phyloP scores from a whole-genome alignment of 2,329 filamentous ascomycete genomes.

The Talaromyces sp. region DNA sequence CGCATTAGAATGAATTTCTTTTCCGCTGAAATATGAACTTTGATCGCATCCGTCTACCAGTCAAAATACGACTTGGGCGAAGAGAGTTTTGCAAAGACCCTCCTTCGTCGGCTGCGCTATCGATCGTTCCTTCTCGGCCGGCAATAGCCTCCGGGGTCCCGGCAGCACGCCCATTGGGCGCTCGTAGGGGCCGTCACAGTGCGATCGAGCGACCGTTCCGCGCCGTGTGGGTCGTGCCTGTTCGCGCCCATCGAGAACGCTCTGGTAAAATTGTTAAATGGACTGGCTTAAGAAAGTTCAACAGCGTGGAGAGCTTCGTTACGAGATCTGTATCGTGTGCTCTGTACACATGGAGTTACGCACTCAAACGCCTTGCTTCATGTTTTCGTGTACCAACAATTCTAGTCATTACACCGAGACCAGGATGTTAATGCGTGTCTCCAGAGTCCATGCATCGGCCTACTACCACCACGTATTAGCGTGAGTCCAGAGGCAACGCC shows the following conservation, averaged over 20 bases:
- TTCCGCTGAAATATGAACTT: neutral
- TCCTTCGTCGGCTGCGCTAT: constrained; percentile 19
- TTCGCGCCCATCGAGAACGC: constrained; percentile 31
- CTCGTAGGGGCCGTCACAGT: constrained; percentile 23
- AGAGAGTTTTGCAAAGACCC: constrained; percentile 21
- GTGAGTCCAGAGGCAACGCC: neutral
- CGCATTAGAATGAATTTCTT: neutral
- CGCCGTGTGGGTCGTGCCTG: constrained; percentile 25
- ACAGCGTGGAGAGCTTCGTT: neutral
- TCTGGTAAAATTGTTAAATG: constrained; percentile 21
- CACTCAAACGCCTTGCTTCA: neutral
- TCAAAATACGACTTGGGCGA: neutral
- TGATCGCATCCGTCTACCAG: neutral
- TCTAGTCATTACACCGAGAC: neutral
- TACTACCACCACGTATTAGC: neutral
- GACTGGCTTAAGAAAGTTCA: constrained; percentile 28
- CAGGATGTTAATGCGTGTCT: neutral
- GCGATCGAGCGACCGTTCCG: constrained; percentile 24
- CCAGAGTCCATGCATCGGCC: neutral
- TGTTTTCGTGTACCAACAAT: neutral
- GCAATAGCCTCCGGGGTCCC: constrained; percentile 25
- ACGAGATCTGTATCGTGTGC: neutral
- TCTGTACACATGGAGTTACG: neutral
- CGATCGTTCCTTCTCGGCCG: constrained; percentile 22
- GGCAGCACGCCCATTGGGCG: constrained; percentile 22